Conservation (phyloP, 495 filamentous ascomycete species). For the Penicillium canescens region DNA sequence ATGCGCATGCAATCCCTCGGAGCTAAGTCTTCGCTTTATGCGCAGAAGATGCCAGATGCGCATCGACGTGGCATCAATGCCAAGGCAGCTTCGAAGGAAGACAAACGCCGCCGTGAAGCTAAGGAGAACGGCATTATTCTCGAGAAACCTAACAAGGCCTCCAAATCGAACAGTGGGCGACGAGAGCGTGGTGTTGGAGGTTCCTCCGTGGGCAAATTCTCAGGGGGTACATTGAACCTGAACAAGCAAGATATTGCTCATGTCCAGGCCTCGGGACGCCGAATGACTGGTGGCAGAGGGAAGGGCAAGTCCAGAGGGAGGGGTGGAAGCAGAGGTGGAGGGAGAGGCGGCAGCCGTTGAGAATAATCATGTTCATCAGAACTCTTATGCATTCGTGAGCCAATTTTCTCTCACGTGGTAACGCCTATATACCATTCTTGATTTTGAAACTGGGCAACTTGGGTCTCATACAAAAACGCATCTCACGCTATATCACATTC, state of each 20-base stretch:
- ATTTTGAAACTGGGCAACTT: neutral
- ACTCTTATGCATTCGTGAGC: neutral
- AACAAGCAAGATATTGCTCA: conserved; percentile 72
- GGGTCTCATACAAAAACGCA: conserved; percentile 1
- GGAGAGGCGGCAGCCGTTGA: conserved; percentile 10
- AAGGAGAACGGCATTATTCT: conserved; percentile 89
- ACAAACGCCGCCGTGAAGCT: conserved; percentile 72
- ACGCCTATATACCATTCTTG: neutral
- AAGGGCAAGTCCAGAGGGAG: conserved; percentile 30
- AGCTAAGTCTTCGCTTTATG: conserved; percentile 69
- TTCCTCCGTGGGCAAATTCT: conserved; percentile 77
- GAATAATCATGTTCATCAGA: conserved; percentile 2
- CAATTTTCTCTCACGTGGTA: neutral
- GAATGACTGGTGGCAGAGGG: conserved; percentile 26
- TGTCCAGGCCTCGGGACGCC: conserved; percentile 55
- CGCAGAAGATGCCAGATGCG: conserved; percentile 80
- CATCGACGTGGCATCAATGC: conserved; percentile 76
- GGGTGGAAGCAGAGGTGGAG: conserved; percentile 12
- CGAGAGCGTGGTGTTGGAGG: conserved; percentile 69
- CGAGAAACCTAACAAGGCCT: conserved; percentile 60
- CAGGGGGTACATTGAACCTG: conserved; percentile 74
- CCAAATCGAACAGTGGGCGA: conserved; percentile 41
- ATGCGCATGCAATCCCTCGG: conserved; percentile 78
- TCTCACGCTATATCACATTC: neutral
- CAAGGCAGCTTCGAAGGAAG: conserved; percentile 63